Base-by-base conservation (phyloP, 2,329 filamentous ascomycete genomes). In the Venturia nashicola region DNA sequence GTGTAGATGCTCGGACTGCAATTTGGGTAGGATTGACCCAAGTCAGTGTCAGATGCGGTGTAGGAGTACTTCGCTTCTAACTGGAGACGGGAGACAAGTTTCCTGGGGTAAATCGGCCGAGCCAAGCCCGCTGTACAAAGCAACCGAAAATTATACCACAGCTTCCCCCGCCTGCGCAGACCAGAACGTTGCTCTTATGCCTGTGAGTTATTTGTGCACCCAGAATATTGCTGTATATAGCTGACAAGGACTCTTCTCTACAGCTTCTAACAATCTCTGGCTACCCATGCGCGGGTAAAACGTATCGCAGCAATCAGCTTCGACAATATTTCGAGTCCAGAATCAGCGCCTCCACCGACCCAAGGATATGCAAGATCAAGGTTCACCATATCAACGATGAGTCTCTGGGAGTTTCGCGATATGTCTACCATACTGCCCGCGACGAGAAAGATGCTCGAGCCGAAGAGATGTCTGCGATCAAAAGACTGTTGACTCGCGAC, bases 371-470 rank as follows among this genome's bases (percentile, higher is more conserved):
- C 75, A 66, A 61, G 36, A 84, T 90, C 69, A 86, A 86, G 65
- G 79, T 91, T 3, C 86, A 91, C 72, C 83, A 90, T 68, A 84
- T 93, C 70, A 89, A 87, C 64, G 88, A 92, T 76, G 83, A 89
- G 67, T 81, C 81, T 4, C 83, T 91, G 54, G 85, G 85, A 55
- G 85, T 92, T 64, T 79, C 85, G 3, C 87, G 89, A 65, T 72
- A 80, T 64, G 89, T 89, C 51, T 93, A 93, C 78, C 84, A 88
- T 66, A 88, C 87, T 34, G 88, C 89, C 65, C 89, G 89, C 69
- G 82, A 86, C 1, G 90, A 95, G 72, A 95, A 95, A 74, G 88
- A 93, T 76, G 90, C 89, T 1, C 84, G 90, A 34, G 90, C 90
- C 1, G 81, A 85, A 51, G 80, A 90, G 64, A 90, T 89, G 73